Conservation (phyloP, 352 stramenopile genomes). For the Globisporangium megalacanthum region DNA sequence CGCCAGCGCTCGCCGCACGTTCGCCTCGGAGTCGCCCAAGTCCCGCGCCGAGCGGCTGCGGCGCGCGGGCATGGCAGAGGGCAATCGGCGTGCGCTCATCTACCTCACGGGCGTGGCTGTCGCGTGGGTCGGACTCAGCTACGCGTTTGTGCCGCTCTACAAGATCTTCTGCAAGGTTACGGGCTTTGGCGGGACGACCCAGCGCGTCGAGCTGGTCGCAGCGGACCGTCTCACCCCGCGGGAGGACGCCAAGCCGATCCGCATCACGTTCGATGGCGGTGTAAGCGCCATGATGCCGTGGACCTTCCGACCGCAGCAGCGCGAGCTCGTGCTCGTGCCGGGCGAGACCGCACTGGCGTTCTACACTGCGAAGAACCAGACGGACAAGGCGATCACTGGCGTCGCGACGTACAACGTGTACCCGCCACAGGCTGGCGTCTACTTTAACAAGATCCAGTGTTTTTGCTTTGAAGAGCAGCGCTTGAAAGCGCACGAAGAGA, state of each 20-base stretch:
- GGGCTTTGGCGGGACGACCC: conserved; percentile 95
- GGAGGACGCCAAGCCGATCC: conserved; percentile 90
- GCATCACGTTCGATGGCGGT: conserved; percentile 95
- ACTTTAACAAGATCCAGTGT: conserved; percentile 99
- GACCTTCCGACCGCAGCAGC: conserved; percentile 95
- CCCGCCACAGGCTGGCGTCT: conserved; percentile 93
- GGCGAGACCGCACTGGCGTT: conserved; percentile 99
- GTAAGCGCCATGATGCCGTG: conserved; percentile 95
- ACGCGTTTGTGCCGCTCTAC: conserved; percentile 97
- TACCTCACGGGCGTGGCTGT: conserved; percentile 94
- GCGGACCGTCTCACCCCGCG: conserved; percentile 88
- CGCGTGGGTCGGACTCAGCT: conserved; percentile 92
- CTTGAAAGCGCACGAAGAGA: conserved; percentile 95
- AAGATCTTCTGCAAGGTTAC: conserved; percentile 99
- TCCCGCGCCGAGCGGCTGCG: conserved; percentile 38
- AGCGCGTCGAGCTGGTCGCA: conserved; percentile 66
- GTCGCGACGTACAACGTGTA: conserved; percentile 99
- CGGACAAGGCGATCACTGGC: conserved; percentile 96
- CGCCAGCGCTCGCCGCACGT: conserved; percentile 25
- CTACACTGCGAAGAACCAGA: conserved; percentile 98
- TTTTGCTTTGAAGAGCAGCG: conserved; percentile 99
- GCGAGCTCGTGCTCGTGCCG: conserved; percentile 90
- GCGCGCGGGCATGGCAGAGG: conserved; percentile 61
- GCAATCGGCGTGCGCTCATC: conserved; percentile 89
- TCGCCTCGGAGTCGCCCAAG: conserved; percentile 33